These are phyloP conservation scores for Boletus rubescentipes DNA, from an alignment of 768 basidiomycete genomes.

Conservation along the genomic window DNA sequence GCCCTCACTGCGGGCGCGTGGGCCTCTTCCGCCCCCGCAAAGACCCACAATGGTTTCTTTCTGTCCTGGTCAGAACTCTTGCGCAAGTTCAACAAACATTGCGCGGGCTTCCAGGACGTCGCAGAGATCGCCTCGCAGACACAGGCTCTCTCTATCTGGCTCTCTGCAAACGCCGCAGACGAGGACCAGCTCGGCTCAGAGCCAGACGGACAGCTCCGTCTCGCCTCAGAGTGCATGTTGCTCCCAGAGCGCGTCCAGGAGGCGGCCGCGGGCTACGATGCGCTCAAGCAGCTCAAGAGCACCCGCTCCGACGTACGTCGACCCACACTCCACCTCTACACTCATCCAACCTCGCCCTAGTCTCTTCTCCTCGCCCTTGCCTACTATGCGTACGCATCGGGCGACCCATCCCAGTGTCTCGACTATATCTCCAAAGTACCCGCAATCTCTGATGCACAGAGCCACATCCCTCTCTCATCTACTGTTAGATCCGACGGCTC, in stretches of 20 bases:
- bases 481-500: slow-evolving; percentile 42
- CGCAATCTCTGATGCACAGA: slow-evolving; percentile 52
- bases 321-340: neutral
- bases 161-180: slow-evolving; percentile 46
- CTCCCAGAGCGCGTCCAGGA: slow-evolving; percentile 58
- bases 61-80: slow-evolving; percentile 78
- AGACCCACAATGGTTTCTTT: slow-evolving; percentile 47
- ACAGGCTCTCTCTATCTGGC: slow-evolving; percentile 58
- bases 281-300: slow-evolving; percentile 48
- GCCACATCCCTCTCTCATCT: slow-evolving; percentile 47
- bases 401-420: slow-evolving; percentile 63
- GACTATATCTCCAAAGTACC: slow-evolving; percentile 54
- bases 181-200: slow-evolving; percentile 56
- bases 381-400: slow-evolving; percentile 79
- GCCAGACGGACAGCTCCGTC: slow-evolving; percentile 32
- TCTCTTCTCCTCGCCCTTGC: slow-evolving; percentile 67
- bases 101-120: slow-evolving; percentile 56
- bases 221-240: slow-evolving; percentile 60
- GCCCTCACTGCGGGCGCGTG: slow-evolving; percentile 76
- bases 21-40: slow-evolving; percentile 61
- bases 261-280: slow-evolving; percentile 51
- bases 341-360: slow-evolving; percentile 38
- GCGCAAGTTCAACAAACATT: slow-evolving; percentile 87
- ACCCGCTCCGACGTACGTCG: slow-evolving; percentile 59
- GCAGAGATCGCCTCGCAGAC: slow-evolving; percentile 69